Evolutionary conservation across 768 basidiomycete genomes (phyloP).

Genomic region (Tulasnella sp.): DNA sequence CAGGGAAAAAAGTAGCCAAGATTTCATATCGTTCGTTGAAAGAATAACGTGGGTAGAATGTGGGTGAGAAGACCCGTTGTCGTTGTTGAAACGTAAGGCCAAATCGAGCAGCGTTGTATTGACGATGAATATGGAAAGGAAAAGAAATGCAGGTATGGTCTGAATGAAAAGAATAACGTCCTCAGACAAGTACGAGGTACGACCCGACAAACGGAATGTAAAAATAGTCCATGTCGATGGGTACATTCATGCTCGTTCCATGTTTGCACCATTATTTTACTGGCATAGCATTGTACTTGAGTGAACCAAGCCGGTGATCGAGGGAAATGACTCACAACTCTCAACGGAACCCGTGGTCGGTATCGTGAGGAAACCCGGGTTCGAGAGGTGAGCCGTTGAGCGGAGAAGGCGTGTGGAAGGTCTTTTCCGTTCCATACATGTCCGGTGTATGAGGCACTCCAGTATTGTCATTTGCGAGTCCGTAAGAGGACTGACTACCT

Average conservation of each 20-base stretch:
- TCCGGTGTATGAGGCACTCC: background rate
- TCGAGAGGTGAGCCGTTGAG: background rate
- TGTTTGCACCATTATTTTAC: background rate
- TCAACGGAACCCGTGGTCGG: background rate
- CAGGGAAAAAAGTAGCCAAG: background rate
- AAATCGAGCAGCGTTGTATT: background rate
- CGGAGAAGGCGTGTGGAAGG: background rate
- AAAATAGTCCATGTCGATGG: background rate
- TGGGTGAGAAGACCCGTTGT: background rate
- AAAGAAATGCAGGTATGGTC: background rate
- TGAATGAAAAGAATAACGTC: background rate
- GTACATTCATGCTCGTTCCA: background rate
- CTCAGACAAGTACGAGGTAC: background rate
- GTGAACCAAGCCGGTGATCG: background rate
- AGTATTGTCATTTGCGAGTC: background rate
- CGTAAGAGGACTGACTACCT: background rate
- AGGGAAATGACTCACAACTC: background rate
- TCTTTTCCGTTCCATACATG: background rate
- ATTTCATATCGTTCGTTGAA: background rate
- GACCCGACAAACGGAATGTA: background rate
- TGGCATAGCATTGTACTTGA: background rate
- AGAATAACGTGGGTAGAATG: background rate
- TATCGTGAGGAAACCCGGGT: background rate
- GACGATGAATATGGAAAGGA: background rate
- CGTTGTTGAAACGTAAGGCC: background rate